These are phyloP conservation scores for Cyclospora cayetanensis DNA, from an alignment of 169 alveolate species.

Conservation along the genomic window DNA sequence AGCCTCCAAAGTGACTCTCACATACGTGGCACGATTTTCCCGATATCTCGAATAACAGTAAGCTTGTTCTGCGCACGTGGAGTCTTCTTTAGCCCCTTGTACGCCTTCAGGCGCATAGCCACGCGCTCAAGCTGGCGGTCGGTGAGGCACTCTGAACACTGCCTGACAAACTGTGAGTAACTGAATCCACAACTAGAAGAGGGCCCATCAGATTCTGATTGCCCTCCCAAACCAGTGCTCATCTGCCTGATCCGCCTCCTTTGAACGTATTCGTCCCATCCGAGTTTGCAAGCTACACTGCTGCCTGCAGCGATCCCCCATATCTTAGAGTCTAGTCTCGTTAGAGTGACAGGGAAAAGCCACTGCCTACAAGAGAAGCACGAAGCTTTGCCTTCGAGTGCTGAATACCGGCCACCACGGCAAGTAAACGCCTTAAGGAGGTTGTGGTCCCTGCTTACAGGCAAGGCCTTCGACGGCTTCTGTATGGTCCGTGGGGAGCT, in stretches of 20 bases:
- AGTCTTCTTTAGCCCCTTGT: conserved; percentile 30
- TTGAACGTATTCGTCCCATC: not conserved
- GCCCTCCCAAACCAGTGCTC: not conserved
- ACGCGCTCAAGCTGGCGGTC: conserved; percentile 54
- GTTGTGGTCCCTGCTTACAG: no score
- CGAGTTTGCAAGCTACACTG: not conserved
- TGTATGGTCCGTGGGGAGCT: no score
- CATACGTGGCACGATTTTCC: conserved; percentile 56
- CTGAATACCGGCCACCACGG: not conserved
- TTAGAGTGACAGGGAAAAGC: not conserved
- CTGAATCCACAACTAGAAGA: conserved; percentile 54
- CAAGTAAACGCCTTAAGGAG: no score
- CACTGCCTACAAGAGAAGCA: not conserved
- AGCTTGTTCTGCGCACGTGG: conserved; percentile 41
- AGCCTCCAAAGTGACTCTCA: not conserved
- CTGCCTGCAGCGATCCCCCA: not conserved
- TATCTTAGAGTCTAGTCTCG: not conserved
- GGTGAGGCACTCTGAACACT: conserved; percentile 49
- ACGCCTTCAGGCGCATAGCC: conserved; percentile 52
- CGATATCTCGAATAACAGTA: conserved; percentile 54
- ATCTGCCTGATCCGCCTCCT: not conserved
- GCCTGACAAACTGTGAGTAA: conserved; percentile 59
- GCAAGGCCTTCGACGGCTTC: no score
- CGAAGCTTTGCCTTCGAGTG: not conserved
- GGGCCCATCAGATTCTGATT: not conserved